A percentile compares a stretch with the other conserved stretches of the same genome.
Conservation (phyloP, 2,329 filamentous ascomycete species). For the Trichothecium sympodiale region DNA sequence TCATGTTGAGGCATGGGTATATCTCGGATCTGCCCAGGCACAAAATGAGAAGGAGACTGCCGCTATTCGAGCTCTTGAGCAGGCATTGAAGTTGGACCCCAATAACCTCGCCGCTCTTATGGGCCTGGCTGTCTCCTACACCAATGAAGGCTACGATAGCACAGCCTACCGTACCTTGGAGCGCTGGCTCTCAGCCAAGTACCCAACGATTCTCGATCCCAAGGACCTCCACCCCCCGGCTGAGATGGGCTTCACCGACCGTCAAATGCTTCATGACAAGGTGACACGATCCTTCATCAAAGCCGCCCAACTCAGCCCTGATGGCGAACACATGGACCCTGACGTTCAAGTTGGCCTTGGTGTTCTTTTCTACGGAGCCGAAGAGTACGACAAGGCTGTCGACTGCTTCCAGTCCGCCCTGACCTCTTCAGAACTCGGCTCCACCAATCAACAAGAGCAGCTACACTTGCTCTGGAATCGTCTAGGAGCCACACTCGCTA, state of each 20-base stretch:
- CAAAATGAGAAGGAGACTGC: slow-evolving; percentile 98
- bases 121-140: slow-evolving; percentile 93
- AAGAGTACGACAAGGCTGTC: slow-evolving; percentile 97
- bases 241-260: slow-evolving; percentile 92
- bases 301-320: slow-evolving; percentile 83
- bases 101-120: slow-evolving; percentile 83
- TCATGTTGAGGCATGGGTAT: slow-evolving; percentile 88
- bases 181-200: slow-evolving; percentile 93
- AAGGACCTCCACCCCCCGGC: slow-evolving; percentile 60
- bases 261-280: slow-evolving; percentile 77
- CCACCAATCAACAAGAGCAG: slow-evolving; percentile 73
- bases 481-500: slow-evolving; percentile 88
- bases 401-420: slow-evolving; percentile 95
- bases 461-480: slow-evolving; percentile 96
- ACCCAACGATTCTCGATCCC: slow-evolving; percentile 69
- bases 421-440: slow-evolving; percentile 72
- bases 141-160: slow-evolving; percentile 96
- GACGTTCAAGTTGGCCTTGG: slow-evolving; percentile 96
- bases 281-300: slow-evolving; percentile 86
- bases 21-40: slow-evolving; percentile 82
- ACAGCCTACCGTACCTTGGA: slow-evolving; percentile 94
- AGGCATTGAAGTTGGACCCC: slow-evolving; percentile 78
- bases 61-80: slow-evolving; percentile 86
- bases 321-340: slow-evolving; percentile 92
- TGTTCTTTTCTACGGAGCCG: slow-evolving; percentile 93